Conservation (phyloP, 352 stramenopile genomes). For the Phytophthora citrophthora region DNA sequence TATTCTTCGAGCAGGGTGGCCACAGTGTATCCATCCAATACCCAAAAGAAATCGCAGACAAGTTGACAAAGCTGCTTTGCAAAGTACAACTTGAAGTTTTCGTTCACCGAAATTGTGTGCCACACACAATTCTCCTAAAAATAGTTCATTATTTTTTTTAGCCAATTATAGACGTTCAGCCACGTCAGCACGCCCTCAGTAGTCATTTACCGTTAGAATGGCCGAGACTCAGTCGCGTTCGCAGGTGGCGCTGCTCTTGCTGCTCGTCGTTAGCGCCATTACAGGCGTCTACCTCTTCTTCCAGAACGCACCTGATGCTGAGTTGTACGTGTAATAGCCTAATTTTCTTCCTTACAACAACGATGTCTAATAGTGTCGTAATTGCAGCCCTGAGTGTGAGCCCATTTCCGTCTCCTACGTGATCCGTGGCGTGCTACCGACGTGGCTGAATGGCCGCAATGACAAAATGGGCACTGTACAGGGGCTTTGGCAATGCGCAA, state of each 20-base stretch:
- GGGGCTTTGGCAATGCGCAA: constrained; percentile 77
- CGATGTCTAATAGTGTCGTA: not conserved
- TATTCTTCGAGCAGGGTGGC: constrained; percentile 46
- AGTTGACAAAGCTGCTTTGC: no score
- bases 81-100: no score
- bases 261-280: constrained; percentile 46
- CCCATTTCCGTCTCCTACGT: constrained; percentile 82
- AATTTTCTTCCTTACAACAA: no score
- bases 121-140: no score
- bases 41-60: constrained; percentile 33
- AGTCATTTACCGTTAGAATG: not conserved
- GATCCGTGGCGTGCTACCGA: constrained; percentile 79
- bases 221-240: constrained; percentile 29
- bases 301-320: constrained; percentile 60
- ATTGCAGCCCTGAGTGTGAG: constrained; percentile 59
- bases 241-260: constrained; percentile 47
- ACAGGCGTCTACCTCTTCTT: constrained; percentile 76
- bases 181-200: not conserved
- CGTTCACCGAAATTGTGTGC: no score
- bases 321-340: constrained; percentile 56
- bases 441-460: constrained; percentile 80
- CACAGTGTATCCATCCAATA: constrained; percentile 56
- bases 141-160: no score
- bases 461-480: constrained; percentile 88
- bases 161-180: not conserved